phyloP scores from a whole-genome alignment of 202 grass and related monocot genomes.

The Alloteropsis angusta region DNA sequence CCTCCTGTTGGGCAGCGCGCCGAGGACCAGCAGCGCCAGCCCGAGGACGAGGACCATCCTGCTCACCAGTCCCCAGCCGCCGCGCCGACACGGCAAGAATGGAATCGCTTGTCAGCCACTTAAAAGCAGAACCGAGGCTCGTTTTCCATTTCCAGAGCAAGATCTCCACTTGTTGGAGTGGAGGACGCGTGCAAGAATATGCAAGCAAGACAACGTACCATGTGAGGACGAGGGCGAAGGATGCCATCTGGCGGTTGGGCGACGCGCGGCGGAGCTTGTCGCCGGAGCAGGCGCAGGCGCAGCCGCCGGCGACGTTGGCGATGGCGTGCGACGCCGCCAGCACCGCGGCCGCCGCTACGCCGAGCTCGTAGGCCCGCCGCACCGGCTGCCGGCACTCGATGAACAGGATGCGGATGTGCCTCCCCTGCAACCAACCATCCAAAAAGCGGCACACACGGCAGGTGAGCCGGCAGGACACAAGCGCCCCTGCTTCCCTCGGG shows the following conservation, averaged over 20 bases:
- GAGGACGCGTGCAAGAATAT: too few relatives aligned
- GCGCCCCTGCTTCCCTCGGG: too few relatives aligned
- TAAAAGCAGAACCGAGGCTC: neutral
- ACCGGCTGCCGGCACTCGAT: constrained; percentile 78
- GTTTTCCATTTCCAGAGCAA: too few relatives aligned
- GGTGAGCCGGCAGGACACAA: neutral
- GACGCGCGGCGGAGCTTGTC: neutral
- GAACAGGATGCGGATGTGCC: constrained; percentile 45
- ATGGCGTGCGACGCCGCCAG: constrained; percentile 56
- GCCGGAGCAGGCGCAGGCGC: constrained; percentile 51
- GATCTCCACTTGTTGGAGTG: neutral
- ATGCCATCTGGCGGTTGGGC: constrained; percentile 52
- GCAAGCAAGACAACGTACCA: constrained; percentile 29
- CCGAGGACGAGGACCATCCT: constrained; percentile 54
- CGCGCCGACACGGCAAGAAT: neutral
- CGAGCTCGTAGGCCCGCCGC: constrained; percentile 62
- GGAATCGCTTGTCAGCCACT: neutral
- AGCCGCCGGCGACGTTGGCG: constrained; percentile 61
- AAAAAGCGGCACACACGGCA: neutral
- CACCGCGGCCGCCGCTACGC: constrained; percentile 56
- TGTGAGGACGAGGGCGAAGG: constrained; percentile 45
- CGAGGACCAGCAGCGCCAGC: constrained; percentile 54
- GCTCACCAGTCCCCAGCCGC: neutral
- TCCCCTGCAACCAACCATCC: constrained; percentile 22
- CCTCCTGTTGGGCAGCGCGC: constrained; percentile 68